These are phyloP conservation scores for Colletotrichum lini DNA, from an alignment of 2,329 filamentous ascomycete species.

Conservation along the genomic window DNA sequence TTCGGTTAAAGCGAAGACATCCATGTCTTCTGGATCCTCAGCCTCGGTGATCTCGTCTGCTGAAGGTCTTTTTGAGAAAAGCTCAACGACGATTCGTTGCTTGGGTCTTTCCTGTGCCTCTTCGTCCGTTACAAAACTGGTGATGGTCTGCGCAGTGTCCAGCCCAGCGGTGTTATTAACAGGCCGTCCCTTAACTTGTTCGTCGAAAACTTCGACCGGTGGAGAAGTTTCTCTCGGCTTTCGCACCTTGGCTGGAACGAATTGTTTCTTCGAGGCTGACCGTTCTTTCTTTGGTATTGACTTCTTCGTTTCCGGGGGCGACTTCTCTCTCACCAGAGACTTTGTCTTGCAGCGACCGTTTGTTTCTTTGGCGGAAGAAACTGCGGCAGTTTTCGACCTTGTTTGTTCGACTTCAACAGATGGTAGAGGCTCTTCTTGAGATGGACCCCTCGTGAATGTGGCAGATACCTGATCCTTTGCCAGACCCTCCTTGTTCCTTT, in stretches of 20 bases:
- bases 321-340: background rate
- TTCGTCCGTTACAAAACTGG: background rate
- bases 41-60: slow-evolving; percentile 17
- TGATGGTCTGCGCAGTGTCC: background rate
- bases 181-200: background rate
- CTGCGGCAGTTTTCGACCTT: background rate
- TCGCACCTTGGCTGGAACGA: background rate
- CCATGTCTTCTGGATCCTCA: slow-evolving; percentile 27
- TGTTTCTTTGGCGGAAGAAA: background rate
- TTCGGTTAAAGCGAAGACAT: background rate
- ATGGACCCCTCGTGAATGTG: background rate
- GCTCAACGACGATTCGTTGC: slow-evolving; percentile 22
- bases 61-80: slow-evolving; percentile 13
- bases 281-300: no score
- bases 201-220: background rate
- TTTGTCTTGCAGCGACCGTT: background rate
- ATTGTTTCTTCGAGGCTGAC: background rate
- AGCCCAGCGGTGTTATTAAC: background rate
- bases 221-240: background rate
- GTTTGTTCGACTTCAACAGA: background rate
- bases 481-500: background rate
- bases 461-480: background rate
- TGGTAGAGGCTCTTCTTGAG: no score
- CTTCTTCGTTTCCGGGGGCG: no score
- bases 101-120: background rate